phyloP scores from a whole-genome alignment of 177 flowering plant genomes.

The Vitis hybrid region DNA sequence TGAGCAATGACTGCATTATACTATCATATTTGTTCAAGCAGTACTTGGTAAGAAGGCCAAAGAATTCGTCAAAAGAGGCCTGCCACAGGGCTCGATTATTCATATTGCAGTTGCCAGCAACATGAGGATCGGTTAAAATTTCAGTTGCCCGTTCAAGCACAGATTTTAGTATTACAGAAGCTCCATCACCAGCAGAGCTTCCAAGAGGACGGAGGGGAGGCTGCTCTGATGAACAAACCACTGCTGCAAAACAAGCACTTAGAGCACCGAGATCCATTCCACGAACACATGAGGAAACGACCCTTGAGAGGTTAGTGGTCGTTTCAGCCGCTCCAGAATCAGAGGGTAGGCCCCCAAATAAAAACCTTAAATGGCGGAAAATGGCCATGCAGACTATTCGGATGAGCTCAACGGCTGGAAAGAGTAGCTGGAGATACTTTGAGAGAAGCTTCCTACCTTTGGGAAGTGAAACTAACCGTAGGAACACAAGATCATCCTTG shows the following conservation, averaged over 20 bases:
- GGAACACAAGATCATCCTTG: constrained; percentile 51
- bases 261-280: constrained; percentile 60
- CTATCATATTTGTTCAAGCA: constrained; percentile 54
- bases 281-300: constrained; percentile 34
- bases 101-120: constrained; percentile 28
- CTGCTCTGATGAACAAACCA: constrained; percentile 65
- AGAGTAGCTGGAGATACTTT: constrained; percentile 46
- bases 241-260: constrained; percentile 67
- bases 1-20: constrained; percentile 31
- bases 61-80: constrained; percentile 66
- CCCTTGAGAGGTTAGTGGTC: constrained; percentile 35
- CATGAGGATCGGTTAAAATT: constrained; percentile 41
- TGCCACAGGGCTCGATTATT: constrained; percentile 51
- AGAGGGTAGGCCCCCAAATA: constrained; percentile 50
- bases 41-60: constrained; percentile 50
- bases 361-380: constrained; percentile 57
- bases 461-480: constrained; percentile 46
- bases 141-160: constrained; percentile 57
- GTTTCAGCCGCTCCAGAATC: constrained; percentile 42
- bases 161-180: constrained; percentile 43
- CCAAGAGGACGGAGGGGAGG: constrained; percentile 68
- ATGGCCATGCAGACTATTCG: constrained; percentile 61
- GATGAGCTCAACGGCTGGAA: constrained; percentile 44
- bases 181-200: constrained; percentile 60
- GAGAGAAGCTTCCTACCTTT: constrained; percentile 49